Percentiles rank a stretch among this genome's conserved stretches.
These are phyloP conservation scores for Globisporangium viniferum DNA, from an alignment of 352 stramenopile genomes.

Conservation along the genomic window DNA sequence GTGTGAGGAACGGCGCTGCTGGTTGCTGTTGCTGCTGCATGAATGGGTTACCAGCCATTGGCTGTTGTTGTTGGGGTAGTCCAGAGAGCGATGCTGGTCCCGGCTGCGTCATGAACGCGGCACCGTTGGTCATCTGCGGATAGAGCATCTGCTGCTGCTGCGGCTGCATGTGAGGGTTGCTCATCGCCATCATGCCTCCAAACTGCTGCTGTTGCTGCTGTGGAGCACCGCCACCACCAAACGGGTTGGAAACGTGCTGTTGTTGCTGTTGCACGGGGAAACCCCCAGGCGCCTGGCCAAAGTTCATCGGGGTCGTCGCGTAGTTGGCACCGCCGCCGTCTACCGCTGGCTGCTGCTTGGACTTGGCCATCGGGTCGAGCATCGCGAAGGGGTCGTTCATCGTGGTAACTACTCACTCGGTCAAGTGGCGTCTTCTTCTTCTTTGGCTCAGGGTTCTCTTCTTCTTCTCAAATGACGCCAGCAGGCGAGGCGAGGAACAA, in stretches of 20 bases:
- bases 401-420: not conserved
- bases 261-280: slow-evolving; percentile 17
- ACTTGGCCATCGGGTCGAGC: slow-evolving; percentile 48
- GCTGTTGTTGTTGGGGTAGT: slow-evolving; percentile 24
- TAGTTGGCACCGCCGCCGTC: slow-evolving; percentile 16
- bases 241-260: slow-evolving; percentile 39
- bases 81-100: slow-evolving; percentile 39
- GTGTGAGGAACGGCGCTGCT: slow-evolving; percentile 36
- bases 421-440: no score
- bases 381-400: slow-evolving; percentile 74
- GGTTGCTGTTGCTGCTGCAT: slow-evolving; percentile 34
- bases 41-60: slow-evolving; percentile 14
- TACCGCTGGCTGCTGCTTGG: slow-evolving; percentile 21
- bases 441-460: not conserved
- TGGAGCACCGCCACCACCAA: slow-evolving; percentile 25
- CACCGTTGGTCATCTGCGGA: slow-evolving; percentile 27
- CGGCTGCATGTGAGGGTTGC: slow-evolving; percentile 14
- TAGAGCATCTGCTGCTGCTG: slow-evolving; percentile 24
- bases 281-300: slow-evolving; percentile 17
- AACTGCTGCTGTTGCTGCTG: slow-evolving; percentile 18
- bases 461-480: slow-evolving; percentile 9
- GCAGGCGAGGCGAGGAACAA: not conserved
- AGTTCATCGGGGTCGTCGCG: slow-evolving; percentile 24
- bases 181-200: slow-evolving; percentile 25
- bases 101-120: slow-evolving; percentile 68